These are phyloP conservation scores for Tetrastigma voinierianum DNA, from an alignment of 164 flowering plant species.

Conservation along the genomic window DNA sequence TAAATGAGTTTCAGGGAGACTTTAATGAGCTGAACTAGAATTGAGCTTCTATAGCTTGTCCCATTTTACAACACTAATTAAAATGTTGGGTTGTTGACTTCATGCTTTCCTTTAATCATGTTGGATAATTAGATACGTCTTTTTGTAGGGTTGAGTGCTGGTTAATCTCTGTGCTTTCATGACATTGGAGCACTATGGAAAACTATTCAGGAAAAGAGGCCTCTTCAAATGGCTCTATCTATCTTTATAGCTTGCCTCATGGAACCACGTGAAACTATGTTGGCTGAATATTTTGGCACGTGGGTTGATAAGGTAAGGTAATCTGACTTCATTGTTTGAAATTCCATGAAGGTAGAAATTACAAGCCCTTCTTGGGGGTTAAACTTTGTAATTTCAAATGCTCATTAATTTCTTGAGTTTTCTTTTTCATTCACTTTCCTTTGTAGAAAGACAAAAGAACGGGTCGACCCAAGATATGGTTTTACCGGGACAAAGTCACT, in stretches of 20 bases:
- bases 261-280: conserved; percentile 92
- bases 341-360: background rate
- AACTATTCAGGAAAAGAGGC: conserved; percentile 51
- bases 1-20: too few relatives aligned
- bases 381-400: too few relatives aligned
- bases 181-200: conserved; percentile 57
- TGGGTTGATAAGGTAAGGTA: conserved; percentile 92
- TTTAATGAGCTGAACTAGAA: too few relatives aligned
- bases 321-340: conserved; percentile 23
- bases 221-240: conserved; percentile 76
- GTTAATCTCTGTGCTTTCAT: conserved; percentile 18
- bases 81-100: too few relatives aligned
- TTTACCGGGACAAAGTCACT: conserved; percentile 82
- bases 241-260: conserved; percentile 85
- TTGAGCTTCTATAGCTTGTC: too few relatives aligned
- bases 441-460: conserved; percentile 91
- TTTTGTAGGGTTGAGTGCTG: too few relatives aligned
- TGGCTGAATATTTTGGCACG: conserved; percentile 97
- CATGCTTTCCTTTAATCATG: too few relatives aligned
- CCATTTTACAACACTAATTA: too few relatives aligned
- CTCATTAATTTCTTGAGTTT: conserved; percentile 3
- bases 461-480: conserved; percentile 92
- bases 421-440: background rate
- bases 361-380: background rate
- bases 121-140: too few relatives aligned